Percentiles rank a stretch among this genome's conserved stretches.
These are phyloP conservation scores for Chaetomium globosum DNA, from an alignment of 2,329 filamentous ascomycete genomes.

Conservation along the genomic window DNA sequence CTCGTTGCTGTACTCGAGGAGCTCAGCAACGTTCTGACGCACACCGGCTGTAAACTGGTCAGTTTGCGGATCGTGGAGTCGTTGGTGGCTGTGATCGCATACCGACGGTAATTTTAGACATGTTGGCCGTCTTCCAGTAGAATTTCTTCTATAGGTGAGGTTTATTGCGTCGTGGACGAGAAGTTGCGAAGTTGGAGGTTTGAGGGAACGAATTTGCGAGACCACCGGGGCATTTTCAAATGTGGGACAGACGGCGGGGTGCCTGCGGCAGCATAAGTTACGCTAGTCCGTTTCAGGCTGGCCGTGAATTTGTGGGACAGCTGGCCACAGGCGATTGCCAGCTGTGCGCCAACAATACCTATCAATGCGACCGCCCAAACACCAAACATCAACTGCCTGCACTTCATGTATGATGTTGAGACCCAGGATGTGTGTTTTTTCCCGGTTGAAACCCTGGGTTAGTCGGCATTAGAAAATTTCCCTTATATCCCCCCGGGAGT, in stretches of 20 bases:
- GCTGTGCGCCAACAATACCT: background rate
- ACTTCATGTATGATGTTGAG: background rate
- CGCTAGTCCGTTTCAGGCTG: constrained; percentile 16
- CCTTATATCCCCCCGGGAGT: too few species aligned
- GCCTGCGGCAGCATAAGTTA: background rate
- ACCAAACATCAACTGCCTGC: background rate
- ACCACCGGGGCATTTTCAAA: constrained; percentile 30
- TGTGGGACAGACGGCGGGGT: constrained; percentile 16
- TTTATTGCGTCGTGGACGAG: constrained; percentile 46
- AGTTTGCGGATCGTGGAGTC: constrained; percentile 23
- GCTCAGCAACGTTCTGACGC: constrained; percentile 88
- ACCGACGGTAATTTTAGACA: constrained; percentile 86
- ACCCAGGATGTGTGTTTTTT: too few species aligned
- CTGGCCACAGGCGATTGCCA: background rate
- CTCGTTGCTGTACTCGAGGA: constrained; percentile 88
- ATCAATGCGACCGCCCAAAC: background rate
- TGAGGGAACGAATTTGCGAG: constrained; percentile 29
- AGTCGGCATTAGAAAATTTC: too few species aligned
- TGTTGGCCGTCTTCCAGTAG: constrained; percentile 87
- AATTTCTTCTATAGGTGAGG: constrained; percentile 75
- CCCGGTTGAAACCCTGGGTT: too few species aligned
- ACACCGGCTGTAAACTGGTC: constrained; percentile 71
- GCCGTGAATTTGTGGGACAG: background rate
- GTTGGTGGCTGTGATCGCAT: constrained; percentile 37
- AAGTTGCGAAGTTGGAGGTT: constrained; percentile 26